Evolutionary conservation across 2,329 filamentous ascomycete species (phyloP), one percentile per base, ranked within the genome.

Genomic region (Lasiodiplodia sp.): DNA sequence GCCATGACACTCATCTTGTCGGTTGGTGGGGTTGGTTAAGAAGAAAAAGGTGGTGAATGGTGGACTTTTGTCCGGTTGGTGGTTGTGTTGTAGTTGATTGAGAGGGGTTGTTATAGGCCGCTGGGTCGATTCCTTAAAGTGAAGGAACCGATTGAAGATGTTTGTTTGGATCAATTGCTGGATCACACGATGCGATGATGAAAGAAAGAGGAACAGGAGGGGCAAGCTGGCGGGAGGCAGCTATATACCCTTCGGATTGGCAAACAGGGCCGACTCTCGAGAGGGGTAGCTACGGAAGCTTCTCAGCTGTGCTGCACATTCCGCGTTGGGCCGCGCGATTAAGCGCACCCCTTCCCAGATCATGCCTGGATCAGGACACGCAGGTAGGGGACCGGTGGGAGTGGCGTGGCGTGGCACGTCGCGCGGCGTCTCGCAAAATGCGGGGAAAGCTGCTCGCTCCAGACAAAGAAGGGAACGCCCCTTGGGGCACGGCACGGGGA

Each of bases 1-100:
- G 66, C 18, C n/a, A 68, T 40, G 47, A 58, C 66, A 68, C 66
- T 68, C 66, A 68, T 68, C 34, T 63, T 68, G 66, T 16, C 66
- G 66, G 56, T 68, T 68, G 56, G 55, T 57, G 44, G 21, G 49
- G 37, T 37, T 31, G 37, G 51, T 44, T 60, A 25, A 34, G 52
- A 16, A 18, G 37, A 23, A 38, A 28, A 28, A 23, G 44, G 38
- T 31, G 31, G 65, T 44, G 51, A 28, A 44, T 60, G 40, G 40
- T 37, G 55, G 40, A 60, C 55, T 6, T n/a, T 8, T 51, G 55
- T 52, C 56, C 53, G 18, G 52, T 23, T 66, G 63, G 37, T 49
- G 23, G 64, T 49, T n/a, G n/a, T 44, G 10, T 11, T n/a, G 34
- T 18, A 31, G 11, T 1, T 52, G 60, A 18, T 38, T 49, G 60